Evolutionary conservation across 2,329 filamentous ascomycete genomes (phyloP).

Genomic region (Phialophora tarda): DNA sequence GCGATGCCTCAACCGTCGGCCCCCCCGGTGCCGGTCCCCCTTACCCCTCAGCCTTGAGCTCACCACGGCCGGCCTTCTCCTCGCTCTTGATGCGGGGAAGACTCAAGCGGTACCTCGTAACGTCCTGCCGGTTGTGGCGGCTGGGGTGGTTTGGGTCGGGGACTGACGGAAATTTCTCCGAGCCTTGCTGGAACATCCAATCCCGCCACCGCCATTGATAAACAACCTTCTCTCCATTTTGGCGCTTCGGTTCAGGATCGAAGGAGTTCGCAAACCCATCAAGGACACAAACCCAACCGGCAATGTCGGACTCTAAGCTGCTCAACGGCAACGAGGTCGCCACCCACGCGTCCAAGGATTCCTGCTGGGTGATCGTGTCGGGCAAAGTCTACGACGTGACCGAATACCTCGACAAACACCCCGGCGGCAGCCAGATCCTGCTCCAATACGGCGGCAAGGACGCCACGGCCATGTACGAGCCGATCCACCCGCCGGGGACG

Average conservation of each 20-base stretch:
- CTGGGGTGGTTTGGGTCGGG: not conserved
- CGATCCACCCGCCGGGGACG: slow-evolving; percentile 31
- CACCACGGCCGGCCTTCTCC: slow-evolving; percentile 10
- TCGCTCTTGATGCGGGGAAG: slow-evolving; percentile 15
- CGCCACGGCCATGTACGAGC: slow-evolving; percentile 53
- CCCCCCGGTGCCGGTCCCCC: not conserved
- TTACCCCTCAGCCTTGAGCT: slow-evolving; percentile 16
- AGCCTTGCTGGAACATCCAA: not conserved
- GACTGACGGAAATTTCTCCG: slow-evolving; percentile 7
- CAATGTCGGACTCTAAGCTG: not conserved
- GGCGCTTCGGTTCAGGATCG: not conserved
- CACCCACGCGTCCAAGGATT: slow-evolving; percentile 78
- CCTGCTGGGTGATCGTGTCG: slow-evolving; percentile 87
- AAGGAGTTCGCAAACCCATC: not conserved
- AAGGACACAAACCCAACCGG: not conserved
- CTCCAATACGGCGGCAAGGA: slow-evolving; percentile 81
- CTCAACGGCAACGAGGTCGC: slow-evolving; percentile 65
- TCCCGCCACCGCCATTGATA: slow-evolving; percentile 3
- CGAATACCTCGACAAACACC: slow-evolving; percentile 83
- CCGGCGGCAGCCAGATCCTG: slow-evolving; percentile 84
- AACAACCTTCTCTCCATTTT: not conserved
- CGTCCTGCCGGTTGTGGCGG: not conserved
- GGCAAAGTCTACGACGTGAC: slow-evolving; percentile 79
- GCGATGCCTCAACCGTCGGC: no score
- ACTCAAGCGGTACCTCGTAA: not conserved